phyloP scores from a whole-genome alignment of 495 filamentous ascomycete genomes.

The Evernia prunastri region DNA sequence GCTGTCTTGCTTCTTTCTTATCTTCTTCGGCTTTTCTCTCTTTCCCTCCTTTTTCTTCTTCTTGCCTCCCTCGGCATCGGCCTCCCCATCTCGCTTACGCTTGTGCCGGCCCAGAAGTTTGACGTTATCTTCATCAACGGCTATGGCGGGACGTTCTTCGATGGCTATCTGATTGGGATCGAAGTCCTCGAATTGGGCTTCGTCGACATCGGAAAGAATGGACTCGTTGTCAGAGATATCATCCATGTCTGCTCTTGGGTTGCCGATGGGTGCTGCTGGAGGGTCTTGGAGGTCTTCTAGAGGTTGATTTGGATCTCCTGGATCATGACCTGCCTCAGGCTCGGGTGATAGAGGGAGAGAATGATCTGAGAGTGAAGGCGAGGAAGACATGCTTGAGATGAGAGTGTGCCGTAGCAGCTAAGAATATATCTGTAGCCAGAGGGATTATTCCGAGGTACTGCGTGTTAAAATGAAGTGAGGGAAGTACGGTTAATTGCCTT shows the following conservation, averaged over 20 bases:
- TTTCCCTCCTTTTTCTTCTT: slow-evolving; percentile 72
- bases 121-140: slow-evolving; percentile 83
- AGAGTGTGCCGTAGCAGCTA: background rate
- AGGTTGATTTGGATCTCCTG: slow-evolving; percentile 34
- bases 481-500: background rate
- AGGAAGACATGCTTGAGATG: slow-evolving; percentile 5
- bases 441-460: background rate
- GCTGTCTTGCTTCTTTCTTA: slow-evolving; percentile 49
- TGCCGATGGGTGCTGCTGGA: slow-evolving; percentile 32
- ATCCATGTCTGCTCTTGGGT: slow-evolving; percentile 31
- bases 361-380: slow-evolving; percentile 21
- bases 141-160: slow-evolving; percentile 67
- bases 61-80: slow-evolving; percentile 44
- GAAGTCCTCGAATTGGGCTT: slow-evolving; percentile 88
- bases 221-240: slow-evolving; percentile 70
- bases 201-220: slow-evolving; percentile 91
- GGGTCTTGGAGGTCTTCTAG: slow-evolving; percentile 41
- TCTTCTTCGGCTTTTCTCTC: slow-evolving; percentile 65
- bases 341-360: slow-evolving; percentile 29
- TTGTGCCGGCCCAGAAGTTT: slow-evolving; percentile 69
- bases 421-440: background rate
- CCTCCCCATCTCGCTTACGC: slow-evolving; percentile 67
- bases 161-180: slow-evolving; percentile 69
- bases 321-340: slow-evolving; percentile 42
- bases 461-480: background rate